Conservation (phyloP, 345 rosid genomes). For the Eucalyptus decipiens region DNA sequence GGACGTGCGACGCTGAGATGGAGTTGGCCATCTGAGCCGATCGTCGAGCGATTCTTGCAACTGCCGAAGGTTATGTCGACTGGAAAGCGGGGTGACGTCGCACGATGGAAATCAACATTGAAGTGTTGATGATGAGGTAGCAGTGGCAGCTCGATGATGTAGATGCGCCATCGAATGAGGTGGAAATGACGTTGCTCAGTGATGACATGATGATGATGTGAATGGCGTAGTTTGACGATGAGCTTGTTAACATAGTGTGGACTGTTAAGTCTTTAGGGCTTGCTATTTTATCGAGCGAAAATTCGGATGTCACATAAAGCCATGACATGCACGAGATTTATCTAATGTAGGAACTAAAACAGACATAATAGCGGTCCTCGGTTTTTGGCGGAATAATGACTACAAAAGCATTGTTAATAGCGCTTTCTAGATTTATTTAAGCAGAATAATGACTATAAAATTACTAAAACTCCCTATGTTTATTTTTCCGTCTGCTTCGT, state of each 20-base stretch:
- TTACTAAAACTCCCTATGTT: not conserved
- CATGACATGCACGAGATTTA: not conserved
- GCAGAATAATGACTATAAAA: not conserved
- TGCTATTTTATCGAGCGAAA: fast-evolving
- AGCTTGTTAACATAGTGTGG: too few relatives aligned
- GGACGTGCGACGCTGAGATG: too few relatives aligned
- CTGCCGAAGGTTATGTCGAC: too few relatives aligned
- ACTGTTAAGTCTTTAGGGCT: fast-evolving
- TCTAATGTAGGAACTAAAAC: not conserved
- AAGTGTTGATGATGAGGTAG: too few relatives aligned
- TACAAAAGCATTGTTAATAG: not conserved
- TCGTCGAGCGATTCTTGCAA: too few relatives aligned
- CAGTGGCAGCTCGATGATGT: fast-evolving
- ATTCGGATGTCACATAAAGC: fast-evolving
- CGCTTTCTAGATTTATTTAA: not conserved
- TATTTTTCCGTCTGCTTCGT: not conserved
- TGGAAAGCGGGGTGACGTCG: too few relatives aligned
- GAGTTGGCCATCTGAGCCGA: too few relatives aligned
- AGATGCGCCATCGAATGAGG: too few relatives aligned
- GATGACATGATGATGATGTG: too few relatives aligned
- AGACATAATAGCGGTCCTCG: not conserved
- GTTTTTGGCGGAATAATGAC: not conserved
- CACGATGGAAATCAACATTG: too few relatives aligned
- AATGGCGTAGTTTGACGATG: fast-evolving
- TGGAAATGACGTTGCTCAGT: too few relatives aligned